Evolutionary conservation across 1,284 basidiomycete genomes (phyloP), one percentile per base, ranked within the genome.

Genomic region (Filobasidium uniguttulatum): DNA sequence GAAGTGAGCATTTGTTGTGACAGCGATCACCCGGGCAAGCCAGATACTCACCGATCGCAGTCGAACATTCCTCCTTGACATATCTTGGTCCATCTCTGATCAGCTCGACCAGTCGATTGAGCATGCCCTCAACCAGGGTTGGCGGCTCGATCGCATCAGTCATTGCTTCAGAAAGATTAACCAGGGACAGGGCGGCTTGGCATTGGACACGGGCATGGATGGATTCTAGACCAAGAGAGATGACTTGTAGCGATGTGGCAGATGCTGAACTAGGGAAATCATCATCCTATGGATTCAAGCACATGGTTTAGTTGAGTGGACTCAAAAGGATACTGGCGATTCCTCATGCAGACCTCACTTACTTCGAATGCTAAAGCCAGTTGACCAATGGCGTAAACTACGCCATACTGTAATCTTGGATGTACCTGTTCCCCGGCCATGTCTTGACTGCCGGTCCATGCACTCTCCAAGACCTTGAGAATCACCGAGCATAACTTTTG

Each of bases 331-430:
- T n/a, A n/a, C n/a, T n/a, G n/a, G n/a, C n/a, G n/a, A n/a, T n/a
- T n/a, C n/a, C n/a, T n/a, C n/a, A 34, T 34, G 9, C 33, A 3
- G 19, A 15, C 15, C 33, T 14, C 15, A 29, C 40, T 43, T 5
- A 43, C 41, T 26, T 49, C 48, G 31, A 49, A 49, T 5, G 45
- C 48, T 17, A 38, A 45, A 6, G 48, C 48, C 20, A 49, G 17
- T 26, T 49, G 48, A 5, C 48, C 48, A 23, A 49, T 26, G 14
- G 25, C n/a, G 30, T 49, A 38, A 29, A 44, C 33, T 7, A 44
- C 40, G 8, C 29, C 48, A 36, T 49, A 49, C 31, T 33, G 26
- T n/a, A 49, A 38, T 34, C 48, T 10, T 8, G 48, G 48, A 14
- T 43, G 28, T 5, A 29, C 28, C 17, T 46, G 12, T n/a, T n/a